Base-by-base conservation (phyloP, 1,284 basidiomycete species). In the Sphaerobolus stellatus region DNA sequence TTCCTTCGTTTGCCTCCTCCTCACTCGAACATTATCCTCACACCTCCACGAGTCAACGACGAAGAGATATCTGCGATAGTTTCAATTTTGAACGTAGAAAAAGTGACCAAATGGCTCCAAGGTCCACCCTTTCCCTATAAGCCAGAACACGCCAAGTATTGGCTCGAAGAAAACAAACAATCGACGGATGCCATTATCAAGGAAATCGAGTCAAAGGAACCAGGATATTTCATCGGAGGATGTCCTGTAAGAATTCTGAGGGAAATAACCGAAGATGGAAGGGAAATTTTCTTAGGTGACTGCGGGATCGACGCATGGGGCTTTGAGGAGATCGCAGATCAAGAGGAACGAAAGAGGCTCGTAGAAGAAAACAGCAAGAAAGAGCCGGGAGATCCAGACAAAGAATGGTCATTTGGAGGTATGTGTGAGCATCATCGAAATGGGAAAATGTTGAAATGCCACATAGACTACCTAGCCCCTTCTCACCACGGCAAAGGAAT, bases 401-500 rank as follows among this genome's bases (percentile, higher is more conserved):
- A 82, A 48, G 61, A 76, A 16, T 84, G 79, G 79, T 74, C 69
- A n/a, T 62, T 82, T 34, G 81, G 80, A 52, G 71, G 82, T 82
- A 62, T 56, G 75, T 63, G 24, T 22, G 20, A 22, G 13, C 20
- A 20, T 38, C 36, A 38, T n/a, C n/a, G 25, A 8, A 48, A 3
- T 11, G 20, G 46, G 24, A n/a, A 33, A 13, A 22, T 18, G 6
- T 3, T 18, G 22, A 14, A 43, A 43, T 22, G 52, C 14, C 24
- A 30, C 31, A 16, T 54, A 84, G 83, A 83, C 65, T 83, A 75
- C 59, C 67, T 84, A 44, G 75, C 73, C 9, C 72, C 80, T 14
- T 78, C 75, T 36, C 77, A 85, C 62, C 85, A 87, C 56, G 75
- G 83, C 22, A 73, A 71, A 58, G 85, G 85, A 0, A 86, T 88